Percentiles rank a stretch among this genome's conserved stretches.
Evolutionary conservation across 345 rosid species (phyloP).

Genomic region (Citropsis articulata): DNA sequence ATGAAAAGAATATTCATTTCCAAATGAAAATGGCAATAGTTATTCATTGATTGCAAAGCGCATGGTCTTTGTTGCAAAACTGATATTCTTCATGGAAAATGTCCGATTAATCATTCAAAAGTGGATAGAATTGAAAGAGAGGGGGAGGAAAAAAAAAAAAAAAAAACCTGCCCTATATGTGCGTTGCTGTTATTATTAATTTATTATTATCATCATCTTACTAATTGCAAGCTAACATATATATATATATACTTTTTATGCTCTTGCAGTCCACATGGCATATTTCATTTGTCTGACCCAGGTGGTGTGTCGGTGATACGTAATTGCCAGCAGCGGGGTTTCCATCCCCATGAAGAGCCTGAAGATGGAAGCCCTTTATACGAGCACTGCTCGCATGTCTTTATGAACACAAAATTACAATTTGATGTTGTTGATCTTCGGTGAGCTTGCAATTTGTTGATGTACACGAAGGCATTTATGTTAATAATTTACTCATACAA

Average conservation of each 20-base stretch:
- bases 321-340: conserved; percentile 91
- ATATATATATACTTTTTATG: not conserved
- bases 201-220: not conserved
- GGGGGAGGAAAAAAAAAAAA: no score
- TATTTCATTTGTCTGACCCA: conserved; percentile 93
- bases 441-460: conserved; percentile 27
- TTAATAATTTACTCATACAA: not conserved
- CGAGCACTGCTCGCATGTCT: conserved; percentile 94
- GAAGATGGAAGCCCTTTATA: conserved; percentile 74
- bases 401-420: conserved; percentile 60
- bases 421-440: conserved; percentile 91
- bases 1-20: not conserved
- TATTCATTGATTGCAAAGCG: not conserved
- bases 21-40: not conserved
- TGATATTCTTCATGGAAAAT: not conserved
- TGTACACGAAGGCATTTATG: not conserved
- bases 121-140: not conserved
- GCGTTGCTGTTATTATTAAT: no score
- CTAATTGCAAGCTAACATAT: not conserved
- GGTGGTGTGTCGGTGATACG: conserved; percentile 83
- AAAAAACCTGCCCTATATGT: not conserved
- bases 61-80: no score
- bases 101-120: not conserved
- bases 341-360: conserved; percentile 97
- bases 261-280: conserved; percentile 74